A percentile compares a stretch with the other conserved stretches of the same genome.
Evolutionary conservation across 192 early-diverging fungal genomes (phyloP).

Genomic region (Gaertneriomyces semiglobifer): DNA sequence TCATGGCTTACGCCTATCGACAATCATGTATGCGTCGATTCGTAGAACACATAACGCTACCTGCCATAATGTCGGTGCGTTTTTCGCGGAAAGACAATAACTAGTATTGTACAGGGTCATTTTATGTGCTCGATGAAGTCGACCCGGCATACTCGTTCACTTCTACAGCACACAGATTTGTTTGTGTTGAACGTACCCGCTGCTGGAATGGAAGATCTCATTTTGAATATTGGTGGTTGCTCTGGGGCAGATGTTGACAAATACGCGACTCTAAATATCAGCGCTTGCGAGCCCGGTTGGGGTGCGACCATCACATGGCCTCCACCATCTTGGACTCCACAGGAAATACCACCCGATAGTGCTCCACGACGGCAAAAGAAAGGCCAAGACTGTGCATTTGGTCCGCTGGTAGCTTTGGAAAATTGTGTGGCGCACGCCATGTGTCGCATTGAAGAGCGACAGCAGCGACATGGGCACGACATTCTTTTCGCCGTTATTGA

Average conservation of each 20-base stretch:
- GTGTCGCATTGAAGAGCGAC: conserved; percentile 33
- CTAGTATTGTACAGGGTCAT: conserved; percentile 16
- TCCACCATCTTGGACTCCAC: neutral
- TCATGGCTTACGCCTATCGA: conserved; percentile 43
- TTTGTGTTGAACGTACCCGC: conserved; percentile 37
- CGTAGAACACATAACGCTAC: neutral
- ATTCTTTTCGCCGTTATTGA: conserved; percentile 28
- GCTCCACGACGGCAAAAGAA: neutral
- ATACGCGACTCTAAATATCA: conserved; percentile 14
- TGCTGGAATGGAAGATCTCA: conserved; percentile 20
- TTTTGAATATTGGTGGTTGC: conserved; percentile 28
- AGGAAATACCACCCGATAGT: neutral
- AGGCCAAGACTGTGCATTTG: neutral
- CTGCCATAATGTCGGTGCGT: neutral
- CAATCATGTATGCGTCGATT: conserved; percentile 18
- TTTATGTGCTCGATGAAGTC: conserved; percentile 40
- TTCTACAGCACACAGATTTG: conserved; percentile 7
- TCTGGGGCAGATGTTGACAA: conserved; percentile 30
- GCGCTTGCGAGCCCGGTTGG: conserved; percentile 34
- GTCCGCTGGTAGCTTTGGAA: conserved; percentile 26
- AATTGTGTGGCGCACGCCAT: conserved; percentile 33
- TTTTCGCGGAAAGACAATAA: conserved; percentile 9
- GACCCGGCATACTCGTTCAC: conserved; percentile 21
- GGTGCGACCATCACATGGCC: neutral
- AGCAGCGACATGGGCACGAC: conserved; percentile 34